Base-by-base conservation (phyloP, 495 filamentous ascomycete genomes). In the Aspergillus kassunensis region DNA sequence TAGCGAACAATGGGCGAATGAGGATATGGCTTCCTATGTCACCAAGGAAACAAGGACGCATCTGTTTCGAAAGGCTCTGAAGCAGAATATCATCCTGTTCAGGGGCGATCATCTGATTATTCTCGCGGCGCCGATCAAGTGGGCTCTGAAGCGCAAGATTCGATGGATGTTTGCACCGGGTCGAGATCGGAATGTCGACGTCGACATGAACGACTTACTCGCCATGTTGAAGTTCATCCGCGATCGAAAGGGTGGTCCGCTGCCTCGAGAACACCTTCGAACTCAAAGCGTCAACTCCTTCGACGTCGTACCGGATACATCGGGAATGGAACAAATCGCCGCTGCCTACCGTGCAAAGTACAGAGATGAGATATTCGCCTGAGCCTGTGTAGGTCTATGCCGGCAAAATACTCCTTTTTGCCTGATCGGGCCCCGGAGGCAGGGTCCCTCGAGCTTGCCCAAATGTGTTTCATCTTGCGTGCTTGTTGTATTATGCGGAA, bases 51-150 rank as follows among this genome's bases (percentile, higher is more conserved):
- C 42, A 5, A 53, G 51, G 18, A 41, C 41, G 31, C 42, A 53
- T 33, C 18, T 53, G 30, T 53, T 53, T 23, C 43, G 34, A 31
- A 53, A 53, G 42, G 51, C 51, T 34, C 51, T 30, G 3, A 53
- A 53, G 35, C 51, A 53, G 19, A 53, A 53, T 13, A 53, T 53
- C 33, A 53, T 37, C 35, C 42, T 53, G 10, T 53, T 53, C 42
- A 19, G 42, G 24, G 51, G 51, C 4, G 51, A 53, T n/a, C 34
- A 53, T 13, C 24, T 53, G 9, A 39, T 46, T 25, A 53, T 53
- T 13, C 42, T 46, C 1, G 51, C 51, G 21, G 51, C 51, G 12
- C 51, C 51, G 8, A 53, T 53, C 6, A 53, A 53, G 24, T 53
- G 51, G 51, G 51, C 42, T 13, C 24, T 53, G 24, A 53, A 53